phyloP scores from a whole-genome alignment of 2,329 filamentous ascomycete genomes.

The Pezizomycotina sp. region DNA sequence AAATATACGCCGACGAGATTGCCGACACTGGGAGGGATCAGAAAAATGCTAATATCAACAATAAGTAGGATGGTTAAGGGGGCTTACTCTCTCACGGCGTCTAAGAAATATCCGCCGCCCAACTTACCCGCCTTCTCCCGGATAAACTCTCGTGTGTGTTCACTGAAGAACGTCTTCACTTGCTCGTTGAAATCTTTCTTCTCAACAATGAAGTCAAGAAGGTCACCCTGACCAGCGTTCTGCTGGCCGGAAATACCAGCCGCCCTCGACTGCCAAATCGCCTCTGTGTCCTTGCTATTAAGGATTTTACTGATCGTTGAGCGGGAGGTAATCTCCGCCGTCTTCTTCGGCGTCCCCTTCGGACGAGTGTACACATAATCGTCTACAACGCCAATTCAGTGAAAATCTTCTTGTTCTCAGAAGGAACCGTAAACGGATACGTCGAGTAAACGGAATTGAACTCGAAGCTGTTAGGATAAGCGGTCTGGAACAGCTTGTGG shows the following conservation, averaged over 20 bases:
- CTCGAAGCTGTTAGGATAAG: slow-evolving; percentile 33
- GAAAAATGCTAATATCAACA: no score
- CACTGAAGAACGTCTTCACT: slow-evolving; percentile 51
- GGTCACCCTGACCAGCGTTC: neutral
- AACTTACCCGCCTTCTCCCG: slow-evolving; percentile 48
- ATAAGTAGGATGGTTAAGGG: no score
- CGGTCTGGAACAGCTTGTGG: slow-evolving; percentile 35
- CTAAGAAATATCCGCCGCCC: slow-evolving; percentile 40
- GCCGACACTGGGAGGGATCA: no score
- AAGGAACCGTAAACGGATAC: slow-evolving; percentile 35
- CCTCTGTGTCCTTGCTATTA: no score
- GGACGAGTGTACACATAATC: slow-evolving; percentile 53
- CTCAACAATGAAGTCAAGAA: slow-evolving; percentile 4
- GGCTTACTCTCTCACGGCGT: slow-evolving; percentile 50
- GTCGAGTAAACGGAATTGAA: slow-evolving; percentile 33
- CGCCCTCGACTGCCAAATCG: no score
- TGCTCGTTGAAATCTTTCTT: slow-evolving; percentile 30
- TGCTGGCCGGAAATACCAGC: no score
- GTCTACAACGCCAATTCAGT: slow-evolving; percentile 39
- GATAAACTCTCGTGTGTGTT: slow-evolving; percentile 45
- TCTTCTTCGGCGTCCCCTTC: slow-evolving; percentile 8
- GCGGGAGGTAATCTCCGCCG: slow-evolving; percentile 5
- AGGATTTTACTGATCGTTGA: slow-evolving; percentile 6
- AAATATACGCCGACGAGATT: slow-evolving; percentile 41
- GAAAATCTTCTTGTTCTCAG: slow-evolving; percentile 31